Evolutionary conservation across 371 early-diverging fungal species (phyloP).

Genomic region (Mortierella sp.): DNA sequence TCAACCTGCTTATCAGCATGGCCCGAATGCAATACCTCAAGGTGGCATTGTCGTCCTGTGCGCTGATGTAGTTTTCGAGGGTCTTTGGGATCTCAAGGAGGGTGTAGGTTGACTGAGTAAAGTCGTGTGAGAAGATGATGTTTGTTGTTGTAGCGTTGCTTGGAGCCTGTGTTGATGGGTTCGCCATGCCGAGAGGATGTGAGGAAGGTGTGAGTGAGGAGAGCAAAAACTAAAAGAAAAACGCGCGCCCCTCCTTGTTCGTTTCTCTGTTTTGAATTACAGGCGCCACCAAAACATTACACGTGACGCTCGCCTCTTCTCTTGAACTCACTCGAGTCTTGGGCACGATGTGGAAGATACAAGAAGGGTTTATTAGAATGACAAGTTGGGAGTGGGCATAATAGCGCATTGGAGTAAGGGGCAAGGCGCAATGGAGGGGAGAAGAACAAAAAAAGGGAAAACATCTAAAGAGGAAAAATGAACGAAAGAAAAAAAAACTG

Average conservation of each 20-base stretch:
- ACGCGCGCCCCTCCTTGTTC: background rate
- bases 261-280: background rate
- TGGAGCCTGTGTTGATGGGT: slow-evolving; percentile 51
- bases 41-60: background rate
- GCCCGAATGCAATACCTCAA: slow-evolving; percentile 22
- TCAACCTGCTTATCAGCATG: no score
- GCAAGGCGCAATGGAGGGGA: background rate
- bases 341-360: background rate
- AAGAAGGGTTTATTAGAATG: background rate
- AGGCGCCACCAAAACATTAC: background rate
- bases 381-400: slow-evolving; percentile 8
- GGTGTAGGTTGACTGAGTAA: slow-evolving; percentile 39
- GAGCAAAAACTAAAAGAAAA: background rate
- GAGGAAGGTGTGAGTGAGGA: background rate
- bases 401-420: background rate
- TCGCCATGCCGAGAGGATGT: slow-evolving; percentile 33
- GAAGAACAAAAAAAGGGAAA: slow-evolving; percentile 1
- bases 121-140: slow-evolving; percentile 47
- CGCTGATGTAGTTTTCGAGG: slow-evolving; percentile 25
- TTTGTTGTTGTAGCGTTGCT: slow-evolving; percentile 48
- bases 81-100: slow-evolving; percentile 41
- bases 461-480: background rate
- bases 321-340: no score
- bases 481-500: background rate
- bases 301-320: background rate